Conservation (phyloP, 2,329 filamentous ascomycete genomes). For the Ustilaginoidea virens region DNA sequence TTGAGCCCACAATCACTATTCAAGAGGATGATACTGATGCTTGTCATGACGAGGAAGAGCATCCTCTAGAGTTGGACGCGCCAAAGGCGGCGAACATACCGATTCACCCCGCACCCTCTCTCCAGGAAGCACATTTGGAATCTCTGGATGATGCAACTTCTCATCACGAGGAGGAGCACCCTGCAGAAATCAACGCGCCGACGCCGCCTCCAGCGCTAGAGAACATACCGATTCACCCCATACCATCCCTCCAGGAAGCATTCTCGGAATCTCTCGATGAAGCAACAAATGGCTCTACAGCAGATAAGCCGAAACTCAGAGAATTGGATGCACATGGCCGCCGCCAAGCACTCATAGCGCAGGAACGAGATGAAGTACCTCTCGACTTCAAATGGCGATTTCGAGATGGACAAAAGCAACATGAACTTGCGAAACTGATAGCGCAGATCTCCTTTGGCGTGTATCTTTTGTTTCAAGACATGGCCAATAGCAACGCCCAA, state of each 20-base stretch:
- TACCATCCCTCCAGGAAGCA: slow-evolving; percentile 61
- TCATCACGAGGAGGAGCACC: slow-evolving; percentile 2
- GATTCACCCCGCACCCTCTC: slow-evolving; percentile 53
- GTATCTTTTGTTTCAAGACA: slow-evolving; percentile 67
- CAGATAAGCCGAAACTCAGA: slow-evolving; percentile 34
- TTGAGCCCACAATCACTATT: neutral
- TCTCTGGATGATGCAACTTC: slow-evolving; percentile 56
- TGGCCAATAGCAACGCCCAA: slow-evolving; percentile 78
- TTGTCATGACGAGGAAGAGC: slow-evolving; percentile 1
- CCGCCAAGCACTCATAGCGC: slow-evolving; percentile 52
- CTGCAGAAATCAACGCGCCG: neutral
- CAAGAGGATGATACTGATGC: neutral
- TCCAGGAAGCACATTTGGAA: slow-evolving; percentile 74
- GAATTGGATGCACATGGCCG: slow-evolving; percentile 43
- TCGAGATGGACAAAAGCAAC: slow-evolving; percentile 59
- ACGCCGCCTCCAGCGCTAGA: slow-evolving; percentile 8
- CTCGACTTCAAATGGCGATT: slow-evolving; percentile 65
- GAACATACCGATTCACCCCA: slow-evolving; percentile 41
- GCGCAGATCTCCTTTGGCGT: slow-evolving; percentile 90
- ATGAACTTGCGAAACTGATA: slow-evolving; percentile 79
- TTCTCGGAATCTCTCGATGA: slow-evolving; percentile 74
- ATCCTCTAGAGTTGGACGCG: neutral
- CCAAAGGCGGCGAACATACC: slow-evolving; percentile 13
- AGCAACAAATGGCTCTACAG: slow-evolving; percentile 35
- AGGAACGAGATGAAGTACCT: slow-evolving; percentile 51